phyloP scores from a whole-genome alignment of 768 basidiomycete species.

The Cystobasidium onofrii region DNA sequence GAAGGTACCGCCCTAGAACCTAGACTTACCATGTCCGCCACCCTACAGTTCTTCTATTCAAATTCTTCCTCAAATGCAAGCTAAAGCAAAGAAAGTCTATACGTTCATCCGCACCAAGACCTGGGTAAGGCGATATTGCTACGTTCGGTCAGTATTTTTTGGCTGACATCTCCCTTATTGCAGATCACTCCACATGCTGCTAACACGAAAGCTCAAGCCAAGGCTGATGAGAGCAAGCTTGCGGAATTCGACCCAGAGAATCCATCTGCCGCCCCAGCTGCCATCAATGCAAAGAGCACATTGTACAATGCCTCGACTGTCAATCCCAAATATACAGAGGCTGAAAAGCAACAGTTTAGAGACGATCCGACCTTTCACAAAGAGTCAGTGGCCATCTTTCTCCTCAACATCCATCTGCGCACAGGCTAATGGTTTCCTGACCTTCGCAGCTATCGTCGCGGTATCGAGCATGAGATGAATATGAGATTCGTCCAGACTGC shows the following conservation, averaged over 20 bases:
- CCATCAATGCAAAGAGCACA: neutral
- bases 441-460: neutral
- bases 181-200: constrained; percentile 6
- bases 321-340: neutral
- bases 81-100: constrained; percentile 9
- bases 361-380: neutral
- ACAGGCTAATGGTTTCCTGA: neutral
- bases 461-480: neutral
- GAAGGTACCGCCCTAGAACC: neutral
- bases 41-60: constrained; percentile 28
- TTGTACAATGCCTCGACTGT: neutral
- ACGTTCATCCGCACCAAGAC: constrained; percentile 8
- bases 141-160: neutral
- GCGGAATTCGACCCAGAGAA: neutral
- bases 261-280: neutral
- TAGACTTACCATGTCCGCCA: too few species aligned
- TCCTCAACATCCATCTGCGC: neutral
- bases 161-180: neutral
- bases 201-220: constrained; percentile 3
- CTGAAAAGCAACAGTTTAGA: constrained; percentile 1
- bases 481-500: neutral
- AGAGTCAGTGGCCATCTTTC: neutral
- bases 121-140: neutral
- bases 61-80: constrained; percentile 28
- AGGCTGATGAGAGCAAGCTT: neutral